Percentiles rank a stretch among this genome's conserved stretches.
Evolutionary conservation across 2,329 filamentous ascomycete genomes (phyloP).

Genomic region (Albophoma yamanashiensis): DNA sequence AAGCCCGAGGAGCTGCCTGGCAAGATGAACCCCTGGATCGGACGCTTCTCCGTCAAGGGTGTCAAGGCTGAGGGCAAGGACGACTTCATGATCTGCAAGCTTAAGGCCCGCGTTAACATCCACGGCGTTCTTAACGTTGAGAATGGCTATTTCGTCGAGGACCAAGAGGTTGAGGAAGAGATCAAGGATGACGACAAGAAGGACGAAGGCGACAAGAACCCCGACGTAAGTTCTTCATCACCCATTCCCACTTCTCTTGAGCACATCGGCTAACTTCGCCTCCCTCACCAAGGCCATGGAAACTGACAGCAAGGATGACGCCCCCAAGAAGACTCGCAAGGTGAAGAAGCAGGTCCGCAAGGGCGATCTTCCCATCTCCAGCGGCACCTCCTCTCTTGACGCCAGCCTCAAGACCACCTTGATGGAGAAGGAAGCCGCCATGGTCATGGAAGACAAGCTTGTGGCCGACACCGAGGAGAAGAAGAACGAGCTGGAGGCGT

Average conservation of each 20-base stretch:
- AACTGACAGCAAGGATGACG: slow-evolving; percentile 59
- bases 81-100: slow-evolving; percentile 99
- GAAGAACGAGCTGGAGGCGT: slow-evolving; percentile 98
- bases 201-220: slow-evolving; percentile 50
- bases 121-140: slow-evolving; percentile 96
- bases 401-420: slow-evolving; percentile 52
- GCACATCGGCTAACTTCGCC: slow-evolving; percentile 13
- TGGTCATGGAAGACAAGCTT: slow-evolving; percentile 98
- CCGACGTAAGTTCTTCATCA: slow-evolving; percentile 51
- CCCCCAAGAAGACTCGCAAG: slow-evolving; percentile 82
- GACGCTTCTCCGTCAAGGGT: slow-evolving; percentile 93
- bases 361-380: slow-evolving; percentile 81
- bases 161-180: slow-evolving; percentile 93
- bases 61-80: slow-evolving; percentile 89
- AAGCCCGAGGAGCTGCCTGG: slow-evolving; percentile 80
- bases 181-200: slow-evolving; percentile 68
- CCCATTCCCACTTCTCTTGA: background rate
- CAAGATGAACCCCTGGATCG: slow-evolving; percentile 90
- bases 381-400: slow-evolving; percentile 75
- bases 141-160: slow-evolving; percentile 95
- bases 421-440: slow-evolving; percentile 73
- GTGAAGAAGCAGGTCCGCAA: slow-evolving; percentile 99
- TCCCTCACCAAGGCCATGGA: slow-evolving; percentile 62
- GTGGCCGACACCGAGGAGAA: slow-evolving; percentile 97
- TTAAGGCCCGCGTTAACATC: slow-evolving; percentile 93